phyloP scores from a whole-genome alignment of 257 asterid species.

The Echium plantagineum region DNA sequence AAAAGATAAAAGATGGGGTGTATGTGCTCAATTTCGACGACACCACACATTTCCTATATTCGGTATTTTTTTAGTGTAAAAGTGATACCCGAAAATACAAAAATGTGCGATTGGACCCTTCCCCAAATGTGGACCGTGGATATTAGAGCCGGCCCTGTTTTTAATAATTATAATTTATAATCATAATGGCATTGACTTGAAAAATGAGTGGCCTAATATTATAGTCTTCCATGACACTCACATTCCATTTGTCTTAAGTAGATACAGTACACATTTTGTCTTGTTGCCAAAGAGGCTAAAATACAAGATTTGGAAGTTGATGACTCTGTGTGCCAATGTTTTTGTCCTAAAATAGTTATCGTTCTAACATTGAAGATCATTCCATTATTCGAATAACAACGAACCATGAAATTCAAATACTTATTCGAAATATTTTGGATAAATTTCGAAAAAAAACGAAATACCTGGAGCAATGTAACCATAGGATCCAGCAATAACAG shows the following conservation, averaged over 20 bases:
- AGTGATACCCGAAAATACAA: no score
- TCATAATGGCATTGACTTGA: neutral
- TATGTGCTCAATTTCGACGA: constrained; percentile 16
- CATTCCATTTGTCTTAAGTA: neutral
- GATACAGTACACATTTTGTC: neutral
- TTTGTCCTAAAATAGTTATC: no score
- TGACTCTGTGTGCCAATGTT: neutral
- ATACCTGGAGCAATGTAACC: constrained; percentile 97
- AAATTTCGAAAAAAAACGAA: neutral
- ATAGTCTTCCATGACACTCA: neutral
- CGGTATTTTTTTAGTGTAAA: no score
- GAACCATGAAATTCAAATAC: no score
- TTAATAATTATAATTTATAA: neutral
- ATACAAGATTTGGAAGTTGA: neutral
- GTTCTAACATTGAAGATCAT: no score
- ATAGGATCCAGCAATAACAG: constrained; percentile 80
- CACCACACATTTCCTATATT: no score
- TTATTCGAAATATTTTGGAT: no score
- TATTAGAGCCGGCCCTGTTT: no score
- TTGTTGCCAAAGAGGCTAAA: neutral
- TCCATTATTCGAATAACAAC: no score
- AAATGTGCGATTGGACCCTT: no score
- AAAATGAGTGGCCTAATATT: neutral
- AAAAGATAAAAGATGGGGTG: constrained; percentile 7
- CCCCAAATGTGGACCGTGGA: no score